These are phyloP conservation scores for Solanum corneliomulleri DNA, from an alignment of 257 asterid species.

Conservation along the genomic window DNA sequence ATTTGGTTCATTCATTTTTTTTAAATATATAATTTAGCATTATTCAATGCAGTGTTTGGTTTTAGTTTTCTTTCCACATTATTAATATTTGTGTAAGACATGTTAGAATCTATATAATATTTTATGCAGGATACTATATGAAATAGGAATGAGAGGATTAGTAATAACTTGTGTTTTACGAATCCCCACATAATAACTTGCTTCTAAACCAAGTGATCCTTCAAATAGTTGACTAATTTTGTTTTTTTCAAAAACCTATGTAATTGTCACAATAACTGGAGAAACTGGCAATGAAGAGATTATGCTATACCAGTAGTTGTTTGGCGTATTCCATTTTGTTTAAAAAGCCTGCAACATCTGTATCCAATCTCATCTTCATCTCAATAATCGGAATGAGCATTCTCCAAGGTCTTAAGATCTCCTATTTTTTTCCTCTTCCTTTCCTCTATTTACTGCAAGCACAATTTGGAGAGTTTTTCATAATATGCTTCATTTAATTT, in stretches of 20 bases:
- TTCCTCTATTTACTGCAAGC: constrained; percentile 39
- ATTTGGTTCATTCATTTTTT: background rate
- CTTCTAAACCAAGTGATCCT: background rate
- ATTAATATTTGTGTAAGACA: background rate
- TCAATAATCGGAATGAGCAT: too few relatives aligned
- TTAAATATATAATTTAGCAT: background rate
- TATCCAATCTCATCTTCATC: too few relatives aligned
- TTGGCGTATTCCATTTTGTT: too few relatives aligned
- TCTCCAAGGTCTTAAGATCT: too few relatives aligned
- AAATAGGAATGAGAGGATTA: background rate
- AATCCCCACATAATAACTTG: background rate
- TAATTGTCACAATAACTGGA: background rate
- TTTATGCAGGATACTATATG: background rate
- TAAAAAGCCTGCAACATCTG: too few relatives aligned
- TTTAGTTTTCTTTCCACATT: background rate
- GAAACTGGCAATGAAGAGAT: too few relatives aligned
- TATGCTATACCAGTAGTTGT: too few relatives aligned
- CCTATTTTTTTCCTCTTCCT: too few relatives aligned
- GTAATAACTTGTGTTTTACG: background rate
- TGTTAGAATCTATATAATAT: background rate
- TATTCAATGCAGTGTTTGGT: background rate
- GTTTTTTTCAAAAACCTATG: background rate
- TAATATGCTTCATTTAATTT: constrained; percentile 58
- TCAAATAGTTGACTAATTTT: background rate
- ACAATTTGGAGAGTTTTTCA: constrained; percentile 45